These are phyloP conservation scores for Litsea cubeba DNA, from an alignment of 164 flowering plant genomes.

Conservation along the genomic window DNA sequence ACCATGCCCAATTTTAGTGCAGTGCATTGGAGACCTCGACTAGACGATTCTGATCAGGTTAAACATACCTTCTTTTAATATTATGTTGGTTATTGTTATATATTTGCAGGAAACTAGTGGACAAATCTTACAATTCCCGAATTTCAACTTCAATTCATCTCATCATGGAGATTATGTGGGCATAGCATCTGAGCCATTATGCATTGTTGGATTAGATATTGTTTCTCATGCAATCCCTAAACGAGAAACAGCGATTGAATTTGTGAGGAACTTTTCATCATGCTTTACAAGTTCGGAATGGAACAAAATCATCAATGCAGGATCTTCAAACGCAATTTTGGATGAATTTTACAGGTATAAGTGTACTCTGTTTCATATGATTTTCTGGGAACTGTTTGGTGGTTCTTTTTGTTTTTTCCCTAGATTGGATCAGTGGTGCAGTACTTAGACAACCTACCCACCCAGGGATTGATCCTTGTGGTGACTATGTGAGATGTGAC, in stretches of 20 bases:
- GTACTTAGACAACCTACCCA: too few relatives aligned
- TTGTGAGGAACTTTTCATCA: slow-evolving; percentile 50
- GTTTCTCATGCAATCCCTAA: slow-evolving; percentile 45
- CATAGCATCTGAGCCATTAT: slow-evolving; percentile 79
- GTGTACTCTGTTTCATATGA: neutral
- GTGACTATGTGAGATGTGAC: too few relatives aligned
- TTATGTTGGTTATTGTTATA: neutral
- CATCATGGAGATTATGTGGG: slow-evolving; percentile 91
- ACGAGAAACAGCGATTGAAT: slow-evolving; percentile 41
- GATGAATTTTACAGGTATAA: slow-evolving; percentile 61
- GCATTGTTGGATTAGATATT: slow-evolving; percentile 78
- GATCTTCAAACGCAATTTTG: slow-evolving; percentile 38
- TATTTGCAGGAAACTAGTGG: slow-evolving; percentile 36
- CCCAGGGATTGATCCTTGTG: too few relatives aligned
- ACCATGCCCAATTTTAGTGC: neutral
- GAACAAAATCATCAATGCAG: slow-evolving; percentile 47
- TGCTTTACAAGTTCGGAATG: slow-evolving; percentile 65
- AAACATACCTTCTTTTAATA: neutral
- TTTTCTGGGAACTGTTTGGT: neutral
- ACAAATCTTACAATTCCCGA: slow-evolving; percentile 38
- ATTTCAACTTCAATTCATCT: slow-evolving; percentile 78
- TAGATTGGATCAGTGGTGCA: too few relatives aligned
- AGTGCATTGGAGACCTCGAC: neutral
- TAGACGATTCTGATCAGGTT: neutral
- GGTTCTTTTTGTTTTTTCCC: neutral